Evolutionary conservation across 148 eudicot genomes (phyloP), one percentile per base, ranked within the genome.

Genomic region (Amaranthus hypochondriacus): DNA sequence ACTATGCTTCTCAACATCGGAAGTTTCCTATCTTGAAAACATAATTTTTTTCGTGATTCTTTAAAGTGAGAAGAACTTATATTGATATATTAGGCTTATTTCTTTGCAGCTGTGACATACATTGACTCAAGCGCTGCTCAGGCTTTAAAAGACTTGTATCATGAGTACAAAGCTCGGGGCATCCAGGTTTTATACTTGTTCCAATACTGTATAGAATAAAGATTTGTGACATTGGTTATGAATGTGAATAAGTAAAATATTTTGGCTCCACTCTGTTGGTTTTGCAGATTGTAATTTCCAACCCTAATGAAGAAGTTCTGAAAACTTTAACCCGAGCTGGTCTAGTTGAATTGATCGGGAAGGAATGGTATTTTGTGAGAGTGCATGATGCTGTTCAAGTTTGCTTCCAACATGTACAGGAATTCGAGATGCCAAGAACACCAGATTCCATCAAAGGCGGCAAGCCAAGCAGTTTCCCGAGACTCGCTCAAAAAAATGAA

Each of bases 321-420:
- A 60, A 86, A 83, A 90, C 92, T 52, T 81, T 96, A 64, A 76
- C 92, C 65, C 84, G 79, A 78, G 82, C 99, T 8, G 92, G 97
- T 12, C 70, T 92, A 21, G 89, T 96, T 48, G 97, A 96, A 18
- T 79, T 89, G 65, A 85, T 96, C 7, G 99, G 99, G 43, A 88
- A 87, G 80, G 97, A 96, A 77, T 96, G 99, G 99, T 92, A 75
- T 77, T 96, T 95, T 50, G 99, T 96, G 76, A 89, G 99, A 84
- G 92, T 90, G 39, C 99, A 96, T 53, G 99, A 96, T 70, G 97
- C 97, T 15, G 91, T 90, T 69, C 99, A 92, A 85, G 92, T 90
- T 71, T 92, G 99, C 82, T 93, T 96, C 72, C 92, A 87, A 70
- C 86, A 87, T 10, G 88, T 92, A 18, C 94, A 86, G 78, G 86